Evolutionary conservation across 2,329 filamentous ascomycete species (phyloP).

Genomic region (Colletotrichum sublineola): DNA sequence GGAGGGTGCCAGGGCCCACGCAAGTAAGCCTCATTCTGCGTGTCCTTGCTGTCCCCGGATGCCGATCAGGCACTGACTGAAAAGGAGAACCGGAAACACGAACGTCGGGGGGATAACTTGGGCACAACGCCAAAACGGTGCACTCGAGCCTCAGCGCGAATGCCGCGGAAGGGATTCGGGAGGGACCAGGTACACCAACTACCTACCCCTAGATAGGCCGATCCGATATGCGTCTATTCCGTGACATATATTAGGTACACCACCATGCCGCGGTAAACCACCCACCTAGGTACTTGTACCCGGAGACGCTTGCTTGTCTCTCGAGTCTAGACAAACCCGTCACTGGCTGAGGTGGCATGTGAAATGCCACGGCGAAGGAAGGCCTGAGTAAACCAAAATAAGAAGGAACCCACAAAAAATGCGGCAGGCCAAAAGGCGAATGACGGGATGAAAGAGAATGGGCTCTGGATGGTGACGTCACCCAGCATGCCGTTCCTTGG

Average conservation of each 20-base stretch:
- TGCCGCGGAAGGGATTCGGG: background rate
- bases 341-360: constrained; percentile 32
- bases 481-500: constrained; percentile 31
- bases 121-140: constrained; percentile 7
- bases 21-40: constrained; percentile 40
- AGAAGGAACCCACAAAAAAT: constrained; percentile 20
- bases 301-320: constrained; percentile 24
- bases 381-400: background rate
- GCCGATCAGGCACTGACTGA: constrained; percentile 35
- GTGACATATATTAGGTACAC: background rate
- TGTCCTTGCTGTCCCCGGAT: constrained; percentile 21
- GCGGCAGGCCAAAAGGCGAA: constrained; percentile 44
- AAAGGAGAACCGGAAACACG: constrained; percentile 12
- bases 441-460: constrained; percentile 47
- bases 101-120: background rate
- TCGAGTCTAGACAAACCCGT: background rate
- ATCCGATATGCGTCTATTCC: constrained; percentile 13
- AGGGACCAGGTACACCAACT: background rate
- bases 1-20: constrained; percentile 29
- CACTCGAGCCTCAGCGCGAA: background rate
- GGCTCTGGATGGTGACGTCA: constrained; percentile 38
- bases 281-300: background rate
- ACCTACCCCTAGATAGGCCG: background rate
- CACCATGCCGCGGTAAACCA: background rate
- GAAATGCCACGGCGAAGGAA: constrained; percentile 28